These are phyloP conservation scores for Rhizopus arrhizus DNA, from an alignment of 371 early-diverging fungal species.

Conservation along the genomic window DNA sequence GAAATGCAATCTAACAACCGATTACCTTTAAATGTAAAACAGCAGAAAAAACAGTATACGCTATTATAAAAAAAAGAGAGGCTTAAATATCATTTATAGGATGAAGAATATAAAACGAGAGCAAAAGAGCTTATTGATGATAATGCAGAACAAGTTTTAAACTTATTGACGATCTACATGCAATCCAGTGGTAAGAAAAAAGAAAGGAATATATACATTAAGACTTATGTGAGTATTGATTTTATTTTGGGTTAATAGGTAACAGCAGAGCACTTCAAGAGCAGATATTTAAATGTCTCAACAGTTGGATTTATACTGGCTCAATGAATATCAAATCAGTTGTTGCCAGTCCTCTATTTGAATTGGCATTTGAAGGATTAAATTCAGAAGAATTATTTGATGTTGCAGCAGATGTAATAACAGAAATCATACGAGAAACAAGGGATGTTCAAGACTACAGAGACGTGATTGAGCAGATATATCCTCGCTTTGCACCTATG, in stretches of 20 bases:
- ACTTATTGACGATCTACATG: slow-evolving; percentile 65
- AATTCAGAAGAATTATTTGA: slow-evolving; percentile 76
- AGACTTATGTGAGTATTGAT: neutral
- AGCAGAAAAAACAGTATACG: neutral
- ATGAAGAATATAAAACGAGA: slow-evolving; percentile 63
- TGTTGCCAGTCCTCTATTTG: slow-evolving; percentile 68
- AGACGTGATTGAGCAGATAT: slow-evolving; percentile 65
- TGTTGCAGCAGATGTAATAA: slow-evolving; percentile 80
- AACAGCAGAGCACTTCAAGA: slow-evolving; percentile 60
- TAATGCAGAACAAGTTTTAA: slow-evolving; percentile 66
- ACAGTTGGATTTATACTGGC: slow-evolving; percentile 84
- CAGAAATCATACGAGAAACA: slow-evolving; percentile 79
- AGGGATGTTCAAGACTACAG: slow-evolving; percentile 60
- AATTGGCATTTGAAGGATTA: slow-evolving; percentile 76
- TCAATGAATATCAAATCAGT: slow-evolving; percentile 72
- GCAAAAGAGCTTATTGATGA: slow-evolving; percentile 63
- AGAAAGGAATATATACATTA: neutral
- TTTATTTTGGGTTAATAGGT: slow-evolving; percentile 28
- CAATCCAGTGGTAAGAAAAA: slow-evolving; percentile 62
- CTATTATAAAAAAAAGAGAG: slow-evolving; percentile 5
- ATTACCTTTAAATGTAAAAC: slow-evolving; percentile 62
- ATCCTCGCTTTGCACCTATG: slow-evolving; percentile 59
- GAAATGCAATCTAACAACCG: slow-evolving; percentile 74
- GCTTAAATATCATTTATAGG: slow-evolving; percentile 38
- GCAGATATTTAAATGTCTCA: slow-evolving; percentile 72